Evolutionary conservation across 2,329 filamentous ascomycete genomes (phyloP).

Genomic region (Tolypocladium album): DNA sequence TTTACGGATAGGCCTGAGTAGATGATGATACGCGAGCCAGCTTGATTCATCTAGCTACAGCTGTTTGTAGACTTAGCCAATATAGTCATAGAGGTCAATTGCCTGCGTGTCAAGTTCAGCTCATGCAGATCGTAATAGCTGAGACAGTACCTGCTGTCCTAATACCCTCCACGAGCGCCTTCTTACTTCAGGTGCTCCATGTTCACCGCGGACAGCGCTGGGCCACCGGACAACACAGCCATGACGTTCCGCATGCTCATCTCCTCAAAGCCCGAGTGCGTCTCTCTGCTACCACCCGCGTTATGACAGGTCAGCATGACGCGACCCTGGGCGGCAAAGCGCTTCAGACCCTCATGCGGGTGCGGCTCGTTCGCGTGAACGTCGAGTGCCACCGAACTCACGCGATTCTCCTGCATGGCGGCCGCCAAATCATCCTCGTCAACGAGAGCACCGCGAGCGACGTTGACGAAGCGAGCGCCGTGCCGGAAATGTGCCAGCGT

Average conservation of each 20-base stretch:
- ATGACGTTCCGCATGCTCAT: slow-evolving; percentile 57
- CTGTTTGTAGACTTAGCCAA: too few species aligned
- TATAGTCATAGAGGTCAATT: too few species aligned
- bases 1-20: too few species aligned
- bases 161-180: background rate
- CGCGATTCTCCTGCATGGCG: slow-evolving; percentile 40
- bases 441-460: slow-evolving; percentile 53
- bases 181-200: slow-evolving; percentile 33
- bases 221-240: slow-evolving; percentile 39
- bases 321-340: slow-evolving; percentile 26
- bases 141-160: background rate
- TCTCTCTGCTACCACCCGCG: slow-evolving; percentile 55
- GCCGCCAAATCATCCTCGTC: slow-evolving; percentile 53
- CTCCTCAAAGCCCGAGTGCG: slow-evolving; percentile 55
- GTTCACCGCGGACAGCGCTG: slow-evolving; percentile 53
- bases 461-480: slow-evolving; percentile 52
- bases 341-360: slow-evolving; percentile 34
- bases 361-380: slow-evolving; percentile 52
- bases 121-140: slow-evolving; percentile 2
- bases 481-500: slow-evolving; percentile 39
- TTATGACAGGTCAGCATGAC: slow-evolving; percentile 57
- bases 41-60: too few species aligned
- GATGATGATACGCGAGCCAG: too few species aligned
- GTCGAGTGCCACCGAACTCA: slow-evolving; percentile 49
- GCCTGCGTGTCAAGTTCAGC: background rate